A percentile compares a stretch with the other conserved stretches of the same genome.
phyloP scores from a whole-genome alignment of 139 green algal genomes.

The Micromonas pusilla region DNA sequence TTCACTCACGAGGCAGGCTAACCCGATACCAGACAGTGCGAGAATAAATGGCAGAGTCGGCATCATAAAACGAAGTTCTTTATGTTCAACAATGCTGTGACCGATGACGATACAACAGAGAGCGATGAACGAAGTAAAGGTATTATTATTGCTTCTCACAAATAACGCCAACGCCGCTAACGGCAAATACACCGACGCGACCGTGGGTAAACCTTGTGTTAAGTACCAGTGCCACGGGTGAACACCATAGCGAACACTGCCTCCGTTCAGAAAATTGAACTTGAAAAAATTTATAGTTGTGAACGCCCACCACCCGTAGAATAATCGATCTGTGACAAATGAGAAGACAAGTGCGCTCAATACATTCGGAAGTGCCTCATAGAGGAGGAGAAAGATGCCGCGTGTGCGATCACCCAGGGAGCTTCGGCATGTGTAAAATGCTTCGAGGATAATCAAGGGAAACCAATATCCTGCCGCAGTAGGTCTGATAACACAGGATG shows the following conservation, averaged over 20 bases:
- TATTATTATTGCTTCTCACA: neutral
- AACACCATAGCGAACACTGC: slow-evolving; percentile 5
- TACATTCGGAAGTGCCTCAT: slow-evolving; percentile 1
- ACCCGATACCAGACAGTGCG: no score
- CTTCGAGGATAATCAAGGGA: neutral
- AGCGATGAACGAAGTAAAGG: neutral
- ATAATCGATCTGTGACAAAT: slow-evolving; percentile 13
- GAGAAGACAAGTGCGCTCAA: neutral
- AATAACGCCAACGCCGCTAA: neutral
- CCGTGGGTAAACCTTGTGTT: slow-evolving; percentile 19
- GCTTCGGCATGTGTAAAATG: no score
- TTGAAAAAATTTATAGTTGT: slow-evolving; percentile 24
- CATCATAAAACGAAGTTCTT: slow-evolving; percentile 16
- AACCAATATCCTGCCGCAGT: slow-evolving; percentile 32
- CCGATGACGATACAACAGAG: neutral
- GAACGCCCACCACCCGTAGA: slow-evolving; percentile 26
- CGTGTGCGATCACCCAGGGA: neutral
- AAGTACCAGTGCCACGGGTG: slow-evolving; percentile 32
- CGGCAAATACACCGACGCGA: neutral
- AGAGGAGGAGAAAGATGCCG: neutral
- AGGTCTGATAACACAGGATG: slow-evolving; percentile 36
- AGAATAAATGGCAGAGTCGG: neutral
- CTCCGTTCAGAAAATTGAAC: slow-evolving; percentile 29
- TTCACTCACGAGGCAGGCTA: no score
- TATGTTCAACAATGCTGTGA: neutral